Conservation (phyloP, 345 rosid genomes). For the Gossypium herbaceum region DNA sequence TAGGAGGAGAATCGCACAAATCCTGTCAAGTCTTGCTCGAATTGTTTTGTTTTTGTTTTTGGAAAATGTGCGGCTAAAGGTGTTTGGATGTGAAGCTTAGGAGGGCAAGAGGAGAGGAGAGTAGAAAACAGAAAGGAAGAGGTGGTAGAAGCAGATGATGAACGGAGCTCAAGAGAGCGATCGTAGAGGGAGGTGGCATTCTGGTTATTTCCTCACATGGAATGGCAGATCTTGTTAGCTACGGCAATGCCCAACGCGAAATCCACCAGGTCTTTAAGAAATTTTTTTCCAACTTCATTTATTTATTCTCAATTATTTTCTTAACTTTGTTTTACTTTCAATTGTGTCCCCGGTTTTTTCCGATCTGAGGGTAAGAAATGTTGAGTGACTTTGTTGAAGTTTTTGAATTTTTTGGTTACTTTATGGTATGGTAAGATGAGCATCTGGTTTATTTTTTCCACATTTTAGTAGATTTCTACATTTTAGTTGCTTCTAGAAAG, state of each 20-base stretch:
- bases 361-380: neutral
- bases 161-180: constrained; percentile 74
- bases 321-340: neutral
- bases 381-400: neutral
- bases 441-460: neutral
- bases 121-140: neutral
- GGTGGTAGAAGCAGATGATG: constrained; percentile 50
- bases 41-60: neutral
- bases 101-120: neutral
- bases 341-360: neutral
- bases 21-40: constrained; percentile 20
- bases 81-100: constrained; percentile 15
- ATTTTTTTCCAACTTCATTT: neutral
- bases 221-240: constrained; percentile 98
- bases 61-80: neutral
- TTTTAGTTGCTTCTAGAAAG: neutral
- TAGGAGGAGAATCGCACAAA: constrained; percentile 23
- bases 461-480: neutral
- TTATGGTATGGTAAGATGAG: neutral
- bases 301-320: neutral
- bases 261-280: constrained; percentile 55
- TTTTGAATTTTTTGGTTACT: neutral
- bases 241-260: constrained; percentile 79
- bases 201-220: constrained; percentile 79
- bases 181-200: constrained; percentile 71